A percentile compares a stretch with the other conserved stretches of the same genome.
Evolutionary conservation across 2,329 filamentous ascomycete genomes (phyloP).

Genomic region (Phaeoacremonium minimum): DNA sequence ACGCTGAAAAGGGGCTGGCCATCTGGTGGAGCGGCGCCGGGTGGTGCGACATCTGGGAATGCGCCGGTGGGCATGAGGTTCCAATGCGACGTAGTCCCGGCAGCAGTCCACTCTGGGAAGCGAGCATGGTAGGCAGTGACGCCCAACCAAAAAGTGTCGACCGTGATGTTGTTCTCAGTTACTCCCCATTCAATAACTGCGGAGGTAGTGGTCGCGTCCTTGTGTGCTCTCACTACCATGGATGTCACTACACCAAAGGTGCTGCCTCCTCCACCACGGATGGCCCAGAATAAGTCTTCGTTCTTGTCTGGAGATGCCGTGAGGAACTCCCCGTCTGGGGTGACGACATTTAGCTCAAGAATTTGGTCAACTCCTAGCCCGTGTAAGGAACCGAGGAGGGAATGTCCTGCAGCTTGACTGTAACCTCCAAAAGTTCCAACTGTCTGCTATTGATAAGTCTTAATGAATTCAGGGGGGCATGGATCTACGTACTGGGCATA

Average conservation of each 20-base stretch:
- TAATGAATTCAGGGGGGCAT: slow-evolving; percentile 10
- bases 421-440: slow-evolving; percentile 46
- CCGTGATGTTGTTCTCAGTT: background rate
- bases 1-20: slow-evolving; percentile 1
- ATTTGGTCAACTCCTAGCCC: slow-evolving; percentile 44
- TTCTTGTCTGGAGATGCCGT: slow-evolving; percentile 34
- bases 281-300: slow-evolving; percentile 43
- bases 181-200: slow-evolving; percentile 4
- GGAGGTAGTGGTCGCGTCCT: slow-evolving; percentile 3
- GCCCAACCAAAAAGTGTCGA: slow-evolving; percentile 4
- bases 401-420: slow-evolving; percentile 49
- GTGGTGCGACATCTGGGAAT: background rate
- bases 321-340: slow-evolving; percentile 33
- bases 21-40: background rate
- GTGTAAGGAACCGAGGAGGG: slow-evolving; percentile 42
- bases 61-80: background rate
- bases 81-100: background rate
- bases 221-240: slow-evolving; percentile 17
- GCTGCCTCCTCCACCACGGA: slow-evolving; percentile 36
- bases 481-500: slow-evolving; percentile 26
- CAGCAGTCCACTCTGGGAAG: background rate
- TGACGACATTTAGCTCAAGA: slow-evolving; percentile 42
- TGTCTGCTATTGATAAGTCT: slow-evolving; percentile 18
- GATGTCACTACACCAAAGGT: slow-evolving; percentile 28
- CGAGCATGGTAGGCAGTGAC: slow-evolving; percentile 2